A percentile compares a stretch with the other conserved stretches of the same genome.
phyloP scores from a whole-genome alignment of 2,329 filamentous ascomycete genomes.

The Apiospora sp. region DNA sequence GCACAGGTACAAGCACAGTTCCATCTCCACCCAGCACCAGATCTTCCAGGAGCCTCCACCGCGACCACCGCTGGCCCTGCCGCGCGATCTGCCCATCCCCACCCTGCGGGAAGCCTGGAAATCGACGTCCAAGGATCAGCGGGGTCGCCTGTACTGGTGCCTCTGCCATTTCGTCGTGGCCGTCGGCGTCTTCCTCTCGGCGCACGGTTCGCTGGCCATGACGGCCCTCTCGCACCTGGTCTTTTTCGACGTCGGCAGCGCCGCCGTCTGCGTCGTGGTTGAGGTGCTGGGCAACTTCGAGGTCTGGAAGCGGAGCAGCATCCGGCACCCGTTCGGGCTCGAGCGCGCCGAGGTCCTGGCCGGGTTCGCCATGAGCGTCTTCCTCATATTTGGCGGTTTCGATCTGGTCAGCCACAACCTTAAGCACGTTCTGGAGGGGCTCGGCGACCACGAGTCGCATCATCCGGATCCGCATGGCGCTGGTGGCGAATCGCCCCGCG shows the following conservation, averaged over 20 bases:
- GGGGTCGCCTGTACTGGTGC: constrained; percentile 85
- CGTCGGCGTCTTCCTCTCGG: constrained; percentile 84
- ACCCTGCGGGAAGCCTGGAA: constrained; percentile 87
- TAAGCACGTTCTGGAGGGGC: constrained; percentile 84
- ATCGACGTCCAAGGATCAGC: constrained; percentile 90
- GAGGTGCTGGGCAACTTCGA: constrained; percentile 97
- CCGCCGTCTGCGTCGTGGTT: constrained; percentile 88
- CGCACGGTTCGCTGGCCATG: constrained; percentile 86
- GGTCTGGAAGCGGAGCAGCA: constrained; percentile 91
- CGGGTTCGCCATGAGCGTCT: constrained; percentile 94
- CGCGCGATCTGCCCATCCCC: constrained; percentile 89
- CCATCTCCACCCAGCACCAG: constrained; percentile 86
- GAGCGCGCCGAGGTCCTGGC: constrained; percentile 93
- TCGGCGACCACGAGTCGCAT: constrained; percentile 76
- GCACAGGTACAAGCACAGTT: constrained; percentile 98
- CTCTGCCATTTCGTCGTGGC: constrained; percentile 86
- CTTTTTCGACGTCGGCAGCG: constrained; percentile 93
- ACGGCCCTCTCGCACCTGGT: constrained; percentile 92
- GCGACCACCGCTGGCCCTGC: constrained; percentile 85
- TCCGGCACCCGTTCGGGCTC: constrained; percentile 92
- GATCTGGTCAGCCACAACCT: constrained; percentile 94
- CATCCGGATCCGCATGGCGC: constrained; percentile 72
- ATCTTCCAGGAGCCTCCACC: constrained; percentile 94
- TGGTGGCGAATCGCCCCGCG: constrained; percentile 45
- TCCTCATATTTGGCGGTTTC: constrained; percentile 96